Percentiles rank a stretch among this genome's conserved stretches.
Conservation (phyloP, 23 red algal genomes). For the Pyropia yezoensis region DNA sequence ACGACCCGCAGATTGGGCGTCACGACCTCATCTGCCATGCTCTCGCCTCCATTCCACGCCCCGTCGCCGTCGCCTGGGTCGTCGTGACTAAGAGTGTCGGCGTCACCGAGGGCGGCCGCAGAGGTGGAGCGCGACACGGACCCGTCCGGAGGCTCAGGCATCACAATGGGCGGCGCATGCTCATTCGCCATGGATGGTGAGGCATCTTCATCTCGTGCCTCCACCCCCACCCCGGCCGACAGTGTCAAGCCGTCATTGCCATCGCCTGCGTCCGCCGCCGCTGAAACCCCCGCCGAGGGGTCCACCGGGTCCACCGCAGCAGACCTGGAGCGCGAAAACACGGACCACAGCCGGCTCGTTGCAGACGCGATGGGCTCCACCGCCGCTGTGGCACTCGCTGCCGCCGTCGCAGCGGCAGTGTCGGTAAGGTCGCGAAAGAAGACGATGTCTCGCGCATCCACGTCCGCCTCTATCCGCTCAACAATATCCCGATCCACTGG, state of each 20-base stretch:
- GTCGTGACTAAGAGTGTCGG: too few species aligned
- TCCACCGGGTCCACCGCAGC: neutral
- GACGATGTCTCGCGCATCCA: slow-evolving; percentile 32
- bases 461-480: slow-evolving; percentile 15
- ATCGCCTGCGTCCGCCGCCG: neutral
- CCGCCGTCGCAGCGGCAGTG: neutral
- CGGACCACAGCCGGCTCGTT: slow-evolving; percentile 41
- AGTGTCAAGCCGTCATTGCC: neutral
- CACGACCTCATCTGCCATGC: slow-evolving; percentile 3
- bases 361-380: neutral
- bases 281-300: neutral
- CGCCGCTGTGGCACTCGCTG: neutral
- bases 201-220: too few species aligned
- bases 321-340: slow-evolving; percentile 22
- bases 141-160: too few species aligned
- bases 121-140: too few species aligned
- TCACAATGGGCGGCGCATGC: too few species aligned
- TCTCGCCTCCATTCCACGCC: too few species aligned
- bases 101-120: too few species aligned
- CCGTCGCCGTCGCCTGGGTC: too few species aligned
- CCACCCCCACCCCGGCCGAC: too few species aligned
- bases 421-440: slow-evolving; percentile 63
- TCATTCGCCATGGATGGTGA: too few species aligned
- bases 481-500: slow-evolving; percentile 20
- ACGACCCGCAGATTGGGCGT: slow-evolving; percentile 53